Evolutionary conservation across 2,329 filamentous ascomycete species (phyloP).

Genomic region (Dothistroma pini): DNA sequence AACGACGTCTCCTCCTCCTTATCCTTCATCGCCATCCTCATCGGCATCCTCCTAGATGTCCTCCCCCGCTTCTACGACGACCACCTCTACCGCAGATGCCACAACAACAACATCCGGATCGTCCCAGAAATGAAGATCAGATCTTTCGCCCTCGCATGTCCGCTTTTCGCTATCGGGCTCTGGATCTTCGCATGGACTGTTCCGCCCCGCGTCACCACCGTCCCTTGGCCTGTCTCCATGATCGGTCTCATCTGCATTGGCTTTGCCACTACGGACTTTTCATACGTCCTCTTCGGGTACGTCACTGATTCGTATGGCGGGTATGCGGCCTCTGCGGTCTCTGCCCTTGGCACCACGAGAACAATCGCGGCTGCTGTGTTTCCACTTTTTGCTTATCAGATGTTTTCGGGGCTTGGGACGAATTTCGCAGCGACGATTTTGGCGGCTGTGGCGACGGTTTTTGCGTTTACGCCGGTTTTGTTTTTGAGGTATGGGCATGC

Average conservation of each 20-base stretch:
- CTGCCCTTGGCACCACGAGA: conserved; percentile 59
- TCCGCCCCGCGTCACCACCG: conserved; percentile 14
- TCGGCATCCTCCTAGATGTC: conserved; percentile 36
- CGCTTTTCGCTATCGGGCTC: conserved; percentile 23
- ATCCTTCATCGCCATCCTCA: conserved; percentile 39
- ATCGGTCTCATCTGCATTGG: conserved; percentile 19
- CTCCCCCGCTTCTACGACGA: conserved; percentile 23
- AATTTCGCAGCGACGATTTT: conserved; percentile 23
- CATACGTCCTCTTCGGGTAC: conserved; percentile 48
- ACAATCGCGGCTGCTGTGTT: conserved; percentile 53
- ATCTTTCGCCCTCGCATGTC: conserved; percentile 16
- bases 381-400: conserved; percentile 52
- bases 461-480: conserved; percentile 26
- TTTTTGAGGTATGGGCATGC: conserved; percentile 16
- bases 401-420: conserved; percentile 55
- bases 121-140: conserved; percentile 42
- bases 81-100: conserved; percentile 7
- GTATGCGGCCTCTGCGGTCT: conserved; percentile 60
- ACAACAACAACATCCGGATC: conserved; percentile 39
- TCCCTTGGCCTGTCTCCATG: conserved; percentile 26
- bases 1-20: conserved; percentile 39
- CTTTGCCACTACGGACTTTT: conserved; percentile 22
- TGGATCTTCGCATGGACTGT: conserved; percentile 32
- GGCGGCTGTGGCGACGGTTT: conserved; percentile 40
- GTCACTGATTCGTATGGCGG: conserved; percentile 59